Conservation (phyloP, 1,284 basidiomycete genomes). For the Rhodotorula mucilaginosa region DNA sequence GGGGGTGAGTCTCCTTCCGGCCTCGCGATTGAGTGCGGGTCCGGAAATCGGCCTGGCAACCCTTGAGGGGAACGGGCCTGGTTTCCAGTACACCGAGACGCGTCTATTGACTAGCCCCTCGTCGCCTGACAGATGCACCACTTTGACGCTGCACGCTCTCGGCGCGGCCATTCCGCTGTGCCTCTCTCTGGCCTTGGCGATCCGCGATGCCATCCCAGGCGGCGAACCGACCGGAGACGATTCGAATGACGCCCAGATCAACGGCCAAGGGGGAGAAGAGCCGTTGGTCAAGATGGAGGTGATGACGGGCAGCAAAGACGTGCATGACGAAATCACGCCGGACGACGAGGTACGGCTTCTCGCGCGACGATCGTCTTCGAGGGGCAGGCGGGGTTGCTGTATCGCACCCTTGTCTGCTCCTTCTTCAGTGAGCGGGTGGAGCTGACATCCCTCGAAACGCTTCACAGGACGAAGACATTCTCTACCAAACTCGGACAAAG, state of each 20-base stretch:
- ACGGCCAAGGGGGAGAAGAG: neutral
- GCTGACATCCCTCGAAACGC: neutral
- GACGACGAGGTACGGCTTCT: slow-evolving; percentile 34
- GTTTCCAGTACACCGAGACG: too few species aligned
- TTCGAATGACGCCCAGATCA: neutral
- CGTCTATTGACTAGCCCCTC: too few species aligned
- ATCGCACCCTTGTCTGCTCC: neutral
- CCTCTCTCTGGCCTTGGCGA: slow-evolving; percentile 41
- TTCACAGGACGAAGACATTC: slow-evolving; percentile 20
- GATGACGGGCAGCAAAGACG: slow-evolving; percentile 35
- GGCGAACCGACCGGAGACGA: slow-evolving; percentile 8
- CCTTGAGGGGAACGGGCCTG: too few species aligned
- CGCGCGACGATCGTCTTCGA: neutral
- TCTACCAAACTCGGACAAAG: slow-evolving; percentile 41
- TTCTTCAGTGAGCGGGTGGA: neutral
- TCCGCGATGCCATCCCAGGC: slow-evolving; percentile 42
- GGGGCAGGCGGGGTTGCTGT: too few species aligned
- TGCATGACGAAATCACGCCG: slow-evolving; percentile 43
- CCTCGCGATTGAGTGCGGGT: neutral
- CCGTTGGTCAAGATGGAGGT: slow-evolving; percentile 30
- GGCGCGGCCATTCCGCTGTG: slow-evolving; percentile 44
- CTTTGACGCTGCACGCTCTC: slow-evolving; percentile 37
- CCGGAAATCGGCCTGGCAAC: too few species aligned
- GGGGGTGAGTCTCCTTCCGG: slow-evolving; percentile 34
- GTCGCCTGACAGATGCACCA: slow-evolving; percentile 13